These are phyloP conservation scores for Botrytis byssoidea DNA, from an alignment of 2,329 filamentous ascomycete genomes.

Conservation along the genomic window DNA sequence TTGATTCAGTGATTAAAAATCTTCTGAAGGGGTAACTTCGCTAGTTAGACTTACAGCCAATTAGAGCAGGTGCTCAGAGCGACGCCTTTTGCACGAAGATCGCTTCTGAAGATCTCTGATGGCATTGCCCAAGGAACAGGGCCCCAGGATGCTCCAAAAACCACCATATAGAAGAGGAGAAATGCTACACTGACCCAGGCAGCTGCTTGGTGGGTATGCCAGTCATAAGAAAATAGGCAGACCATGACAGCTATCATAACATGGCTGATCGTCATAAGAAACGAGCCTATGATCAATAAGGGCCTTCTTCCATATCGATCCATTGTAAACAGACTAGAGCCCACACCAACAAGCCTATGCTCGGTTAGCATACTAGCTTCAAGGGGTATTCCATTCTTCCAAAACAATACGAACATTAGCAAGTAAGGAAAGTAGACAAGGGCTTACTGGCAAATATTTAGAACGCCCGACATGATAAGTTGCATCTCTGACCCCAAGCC, in stretches of 20 bases:
- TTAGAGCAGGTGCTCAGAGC: slow-evolving; percentile 61
- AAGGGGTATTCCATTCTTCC: not conserved
- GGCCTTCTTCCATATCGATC: slow-evolving; percentile 48
- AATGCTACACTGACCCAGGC: slow-evolving; percentile 57
- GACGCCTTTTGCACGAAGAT: slow-evolving; percentile 61
- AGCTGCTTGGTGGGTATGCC: slow-evolving; percentile 48
- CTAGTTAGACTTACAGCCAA: slow-evolving; percentile 48
- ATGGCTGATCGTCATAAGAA: slow-evolving; percentile 47
- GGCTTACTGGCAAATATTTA: slow-evolving; percentile 41
- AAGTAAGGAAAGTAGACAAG: not conserved
- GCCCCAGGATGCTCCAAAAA: slow-evolving; percentile 46
- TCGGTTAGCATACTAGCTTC: not conserved
- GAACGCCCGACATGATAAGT: slow-evolving; percentile 52
- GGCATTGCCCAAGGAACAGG: slow-evolving; percentile 42
- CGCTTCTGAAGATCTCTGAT: slow-evolving; percentile 61
- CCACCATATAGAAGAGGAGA: slow-evolving; percentile 60
- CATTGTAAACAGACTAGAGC: slow-evolving; percentile 49
- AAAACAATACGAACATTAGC: not conserved
- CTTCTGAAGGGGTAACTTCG: not conserved
- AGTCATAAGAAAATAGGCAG: slow-evolving; percentile 50
- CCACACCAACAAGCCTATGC: slow-evolving; percentile 44
- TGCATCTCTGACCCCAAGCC: slow-evolving; percentile 43
- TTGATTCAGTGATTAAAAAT: not conserved
- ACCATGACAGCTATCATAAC: slow-evolving; percentile 54
- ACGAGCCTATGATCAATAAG: slow-evolving; percentile 46